These are phyloP conservation scores for Ajuga reptans DNA, from an alignment of 305 asterid genomes.

Conservation along the genomic window DNA sequence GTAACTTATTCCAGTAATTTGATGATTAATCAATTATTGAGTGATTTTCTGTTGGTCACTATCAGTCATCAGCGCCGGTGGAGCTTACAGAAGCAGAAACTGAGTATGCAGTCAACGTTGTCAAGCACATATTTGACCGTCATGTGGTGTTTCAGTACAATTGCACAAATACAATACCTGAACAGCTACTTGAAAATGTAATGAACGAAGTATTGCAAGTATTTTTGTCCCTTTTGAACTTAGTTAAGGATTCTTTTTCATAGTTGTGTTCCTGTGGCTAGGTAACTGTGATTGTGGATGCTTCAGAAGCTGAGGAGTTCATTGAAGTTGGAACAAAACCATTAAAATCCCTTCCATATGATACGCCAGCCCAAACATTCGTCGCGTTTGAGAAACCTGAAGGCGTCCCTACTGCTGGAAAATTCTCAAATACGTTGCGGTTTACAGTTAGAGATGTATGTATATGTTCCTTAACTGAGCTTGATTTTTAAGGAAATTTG, in stretches of 20 bases:
- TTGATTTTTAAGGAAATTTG: not conserved
- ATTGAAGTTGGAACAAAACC: constrained; percentile 73
- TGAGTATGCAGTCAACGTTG: constrained; percentile 81
- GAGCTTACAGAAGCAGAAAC: constrained; percentile 98
- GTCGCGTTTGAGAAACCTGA: constrained; percentile 85
- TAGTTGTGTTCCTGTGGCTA: constrained; percentile 31
- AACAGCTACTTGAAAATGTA: constrained; percentile 83
- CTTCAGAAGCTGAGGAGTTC: constrained; percentile 86
- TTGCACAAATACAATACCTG: constrained; percentile 85
- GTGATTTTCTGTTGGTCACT: constrained; percentile 15
- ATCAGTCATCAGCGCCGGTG: constrained; percentile 79
- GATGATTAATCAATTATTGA: constrained; percentile 18
- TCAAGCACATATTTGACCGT: constrained; percentile 70
- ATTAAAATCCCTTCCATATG: constrained; percentile 65
- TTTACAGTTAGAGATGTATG: constrained; percentile 83
- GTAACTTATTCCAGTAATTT: constrained; percentile 10
- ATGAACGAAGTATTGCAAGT: not conserved
- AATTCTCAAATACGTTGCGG: constrained; percentile 61
- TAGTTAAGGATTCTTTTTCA: constrained; percentile 17
- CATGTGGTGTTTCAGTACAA: constrained; percentile 90
- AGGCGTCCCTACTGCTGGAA: constrained; percentile 74
- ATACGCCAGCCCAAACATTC: constrained; percentile 74
- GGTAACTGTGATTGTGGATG: constrained; percentile 83
- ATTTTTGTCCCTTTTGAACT: not conserved
- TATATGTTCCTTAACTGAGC: constrained; percentile 9